A percentile compares a stretch with the other conserved stretches of the same genome.
phyloP scores from a whole-genome alignment of 1,284 basidiomycete species.

The Sanghuangporus baumii region DNA sequence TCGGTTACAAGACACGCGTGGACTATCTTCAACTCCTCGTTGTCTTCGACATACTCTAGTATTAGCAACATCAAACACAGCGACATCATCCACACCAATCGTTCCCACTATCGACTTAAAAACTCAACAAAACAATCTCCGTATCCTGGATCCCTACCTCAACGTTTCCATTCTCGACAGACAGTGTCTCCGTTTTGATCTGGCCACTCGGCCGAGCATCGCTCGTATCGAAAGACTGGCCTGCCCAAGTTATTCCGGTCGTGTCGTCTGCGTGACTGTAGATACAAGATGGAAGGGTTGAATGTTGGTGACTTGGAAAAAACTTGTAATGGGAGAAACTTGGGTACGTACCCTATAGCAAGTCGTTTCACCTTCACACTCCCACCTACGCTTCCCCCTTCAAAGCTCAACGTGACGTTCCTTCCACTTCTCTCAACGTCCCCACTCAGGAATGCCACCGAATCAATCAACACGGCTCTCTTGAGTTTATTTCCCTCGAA shows the following conservation, averaged over 20 bases:
- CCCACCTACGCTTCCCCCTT: conserved; percentile 20
- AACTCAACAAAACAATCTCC: conserved; percentile 43
- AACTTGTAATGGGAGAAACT: not conserved
- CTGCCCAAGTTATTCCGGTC: conserved; percentile 54
- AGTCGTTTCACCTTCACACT: conserved; percentile 40
- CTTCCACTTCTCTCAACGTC: conserved; percentile 31
- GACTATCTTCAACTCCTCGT: too few relatives aligned
- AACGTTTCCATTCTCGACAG: conserved; percentile 32
- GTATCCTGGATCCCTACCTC: conserved; percentile 46
- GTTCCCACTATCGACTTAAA: conserved; percentile 18
- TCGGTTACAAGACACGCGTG: too few relatives aligned
- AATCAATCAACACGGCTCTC: conserved; percentile 55
- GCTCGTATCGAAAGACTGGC: conserved; percentile 57
- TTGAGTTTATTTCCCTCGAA: conserved; percentile 42
- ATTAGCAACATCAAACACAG: not conserved
- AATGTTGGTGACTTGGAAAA: not conserved
- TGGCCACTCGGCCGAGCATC: conserved; percentile 42
- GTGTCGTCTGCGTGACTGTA: conserved; percentile 50
- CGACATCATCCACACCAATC: not conserved
- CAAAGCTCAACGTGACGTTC: conserved; percentile 40
- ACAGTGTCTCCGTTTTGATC: conserved; percentile 30
- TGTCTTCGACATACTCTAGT: too few relatives aligned
- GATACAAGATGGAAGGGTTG: not conserved
- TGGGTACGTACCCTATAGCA: conserved; percentile 35
- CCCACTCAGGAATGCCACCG: conserved; percentile 42